phyloP scores from a whole-genome alignment of 2,329 filamentous ascomycete species.

The Trichoderma sp. region DNA sequence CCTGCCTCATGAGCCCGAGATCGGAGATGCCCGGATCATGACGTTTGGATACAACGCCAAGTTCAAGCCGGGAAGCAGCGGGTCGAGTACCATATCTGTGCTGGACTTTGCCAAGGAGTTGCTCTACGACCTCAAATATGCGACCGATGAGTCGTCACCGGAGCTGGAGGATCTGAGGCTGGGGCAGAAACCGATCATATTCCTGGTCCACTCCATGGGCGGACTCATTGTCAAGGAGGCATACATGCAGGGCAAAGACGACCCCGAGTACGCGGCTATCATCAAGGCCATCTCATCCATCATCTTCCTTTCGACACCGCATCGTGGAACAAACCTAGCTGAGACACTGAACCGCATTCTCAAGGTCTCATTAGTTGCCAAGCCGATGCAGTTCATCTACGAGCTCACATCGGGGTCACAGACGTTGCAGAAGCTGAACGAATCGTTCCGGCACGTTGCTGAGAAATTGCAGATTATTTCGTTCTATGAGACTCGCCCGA shows the following conservation, averaged over 20 bases:
- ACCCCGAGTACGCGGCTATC: not conserved
- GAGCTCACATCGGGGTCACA: not conserved
- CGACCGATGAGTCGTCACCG: not conserved
- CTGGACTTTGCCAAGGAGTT: not conserved
- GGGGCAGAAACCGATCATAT: not conserved
- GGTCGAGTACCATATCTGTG: not conserved
- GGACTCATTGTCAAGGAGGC: not conserved
- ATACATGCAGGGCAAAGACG: not conserved
- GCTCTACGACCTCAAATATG: not conserved
- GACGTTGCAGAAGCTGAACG: not conserved
- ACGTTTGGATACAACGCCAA: not conserved
- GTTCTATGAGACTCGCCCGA: not conserved
- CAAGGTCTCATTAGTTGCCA: not conserved
- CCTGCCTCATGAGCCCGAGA: not conserved
- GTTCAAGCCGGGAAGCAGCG: not conserved
- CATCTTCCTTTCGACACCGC: not conserved
- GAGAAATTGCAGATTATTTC: not conserved
- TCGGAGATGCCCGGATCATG: not conserved
- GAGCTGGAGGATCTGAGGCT: not conserved
- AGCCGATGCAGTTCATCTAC: not conserved
- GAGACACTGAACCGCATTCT: not conserved
- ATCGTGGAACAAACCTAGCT: not conserved
- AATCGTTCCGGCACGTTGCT: not conserved
- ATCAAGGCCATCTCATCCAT: not conserved
- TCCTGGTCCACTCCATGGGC: not conserved